A percentile compares a stretch with the other conserved stretches of the same genome.
phyloP scores from a whole-genome alignment of 228 moss, liverwort and hornwort genomes.

The Sphagnum fallax region DNA sequence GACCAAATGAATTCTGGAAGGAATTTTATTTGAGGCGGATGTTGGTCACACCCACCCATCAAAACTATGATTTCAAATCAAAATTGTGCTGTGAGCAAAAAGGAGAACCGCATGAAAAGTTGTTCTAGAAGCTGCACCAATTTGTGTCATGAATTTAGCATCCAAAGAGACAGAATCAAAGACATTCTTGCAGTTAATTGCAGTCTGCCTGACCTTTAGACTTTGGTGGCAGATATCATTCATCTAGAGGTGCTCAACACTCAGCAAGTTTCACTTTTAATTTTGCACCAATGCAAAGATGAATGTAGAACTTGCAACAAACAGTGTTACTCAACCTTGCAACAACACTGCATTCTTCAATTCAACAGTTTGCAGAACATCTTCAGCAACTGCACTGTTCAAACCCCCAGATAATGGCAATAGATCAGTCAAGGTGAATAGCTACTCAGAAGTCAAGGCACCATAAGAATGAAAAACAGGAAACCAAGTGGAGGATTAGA shows the following conservation, averaged over 20 bases:
- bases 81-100: no score
- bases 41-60: no score
- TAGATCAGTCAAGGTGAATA: no score
- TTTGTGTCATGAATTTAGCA: no score
- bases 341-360: constrained; percentile 60
- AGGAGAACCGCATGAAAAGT: no score
- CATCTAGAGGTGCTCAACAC: constrained; percentile 74
- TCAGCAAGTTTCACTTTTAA: constrained; percentile 92
- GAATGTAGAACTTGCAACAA: no score
- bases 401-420: neutral
- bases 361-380: constrained; percentile 78
- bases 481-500: neutral
- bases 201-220: constrained; percentile 25
- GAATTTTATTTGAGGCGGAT: neutral
- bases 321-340: constrained; percentile 43
- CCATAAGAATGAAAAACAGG: neutral
- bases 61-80: no score
- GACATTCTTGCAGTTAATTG: no score
- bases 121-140: no score
- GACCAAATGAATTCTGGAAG: neutral
- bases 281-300: constrained; percentile 7
- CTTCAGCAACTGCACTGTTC: constrained; percentile 81
- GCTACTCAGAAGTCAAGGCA: neutral
- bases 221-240: constrained; percentile 66
- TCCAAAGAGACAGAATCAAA: no score